Base-by-base conservation (phyloP, 257 asterid species). In the Solanum clarkiae region DNA sequence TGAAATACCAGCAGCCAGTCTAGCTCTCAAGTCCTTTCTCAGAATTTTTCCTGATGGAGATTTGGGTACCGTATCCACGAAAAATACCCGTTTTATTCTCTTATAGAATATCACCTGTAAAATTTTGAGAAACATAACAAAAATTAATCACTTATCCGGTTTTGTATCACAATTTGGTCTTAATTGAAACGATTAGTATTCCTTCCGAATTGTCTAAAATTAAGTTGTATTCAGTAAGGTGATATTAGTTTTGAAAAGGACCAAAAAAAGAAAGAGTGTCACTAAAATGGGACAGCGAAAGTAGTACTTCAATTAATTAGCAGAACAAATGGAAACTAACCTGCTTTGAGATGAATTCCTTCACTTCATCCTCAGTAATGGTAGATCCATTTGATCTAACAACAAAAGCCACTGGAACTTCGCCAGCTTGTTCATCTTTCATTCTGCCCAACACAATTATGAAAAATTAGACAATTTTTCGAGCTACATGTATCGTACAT, bases 331-430 rank as follows among this genome's bases (percentile, higher is more conserved):
- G 18, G 53, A 60, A 20, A 51, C 79, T 3, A 44, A 93, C 97
- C 93, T 93, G 97, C 69, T 94, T 94, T 4, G 98, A 92, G 24
- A 96, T 47, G 56, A 90, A 96, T 71, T 94, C 93, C 91, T 94
- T 95, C 86, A 95, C 89, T 80, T 93, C 97, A 85, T 94, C 96
- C 89, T 93, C 98, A 6, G 92, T 88, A 17, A 94, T 85, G 26
- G 42, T 57, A 45, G 92, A 88, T 4, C 93, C 98, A 29, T 84
- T 95, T 47, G 95, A 90, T 84, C 80, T 90, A 36, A 92, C 99
- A 8, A 93, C 95, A 88, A 92, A 95, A 44, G 98, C 99, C 88
- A 95, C 97, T 26, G 99, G 99, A 53, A 95, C 92, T 91, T 95
- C 99, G 51, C 99, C 99, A 1, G 98, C 98, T 71, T 86, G 86